These are phyloP conservation scores for Candida odintsovae DNA, from an alignment of 805 yeast genomes.

Conservation along the genomic window DNA sequence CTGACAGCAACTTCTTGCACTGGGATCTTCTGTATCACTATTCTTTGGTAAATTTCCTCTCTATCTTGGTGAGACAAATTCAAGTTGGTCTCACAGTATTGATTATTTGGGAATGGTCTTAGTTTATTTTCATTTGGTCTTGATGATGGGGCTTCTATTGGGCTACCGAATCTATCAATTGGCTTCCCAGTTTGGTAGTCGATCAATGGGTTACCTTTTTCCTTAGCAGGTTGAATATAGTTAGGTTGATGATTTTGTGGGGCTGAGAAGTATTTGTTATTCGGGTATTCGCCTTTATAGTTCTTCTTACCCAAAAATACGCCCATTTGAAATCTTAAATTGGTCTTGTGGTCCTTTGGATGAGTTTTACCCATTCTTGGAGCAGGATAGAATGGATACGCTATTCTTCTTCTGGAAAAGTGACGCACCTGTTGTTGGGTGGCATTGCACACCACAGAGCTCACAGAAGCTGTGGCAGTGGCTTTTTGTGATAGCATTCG, in stretches of 20 bases:
- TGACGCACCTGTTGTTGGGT: constrained; percentile 33
- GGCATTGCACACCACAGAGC: background rate
- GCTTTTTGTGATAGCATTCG: background rate
- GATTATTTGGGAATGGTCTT: constrained; percentile 81
- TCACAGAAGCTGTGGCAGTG: background rate
- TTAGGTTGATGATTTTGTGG: constrained; percentile 66
- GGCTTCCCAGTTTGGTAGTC: constrained; percentile 29
- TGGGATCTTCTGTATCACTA: constrained; percentile 44
- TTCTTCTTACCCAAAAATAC: constrained; percentile 80
- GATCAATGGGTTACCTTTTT: constrained; percentile 32
- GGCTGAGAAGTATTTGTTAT: constrained; percentile 69
- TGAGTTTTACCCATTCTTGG: constrained; percentile 35
- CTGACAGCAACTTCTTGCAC: constrained; percentile 72
- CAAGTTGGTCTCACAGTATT: constrained; percentile 60
- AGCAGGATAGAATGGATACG: constrained; percentile 48
- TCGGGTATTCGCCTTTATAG: constrained; percentile 72
- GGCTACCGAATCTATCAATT: constrained; percentile 18
- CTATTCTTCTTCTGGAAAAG: constrained; percentile 45
- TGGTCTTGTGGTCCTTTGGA: constrained; percentile 41
- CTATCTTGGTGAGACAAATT: constrained; percentile 56
- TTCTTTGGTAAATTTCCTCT: constrained; percentile 50
- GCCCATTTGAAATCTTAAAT: constrained; percentile 57
- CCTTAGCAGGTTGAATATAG: constrained; percentile 56
- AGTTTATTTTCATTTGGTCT: constrained; percentile 24
- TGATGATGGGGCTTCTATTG: constrained; percentile 5